These are phyloP conservation scores for Penicillium sp. DNA, from an alignment of 2,329 filamentous ascomycete species.

Conservation along the genomic window DNA sequence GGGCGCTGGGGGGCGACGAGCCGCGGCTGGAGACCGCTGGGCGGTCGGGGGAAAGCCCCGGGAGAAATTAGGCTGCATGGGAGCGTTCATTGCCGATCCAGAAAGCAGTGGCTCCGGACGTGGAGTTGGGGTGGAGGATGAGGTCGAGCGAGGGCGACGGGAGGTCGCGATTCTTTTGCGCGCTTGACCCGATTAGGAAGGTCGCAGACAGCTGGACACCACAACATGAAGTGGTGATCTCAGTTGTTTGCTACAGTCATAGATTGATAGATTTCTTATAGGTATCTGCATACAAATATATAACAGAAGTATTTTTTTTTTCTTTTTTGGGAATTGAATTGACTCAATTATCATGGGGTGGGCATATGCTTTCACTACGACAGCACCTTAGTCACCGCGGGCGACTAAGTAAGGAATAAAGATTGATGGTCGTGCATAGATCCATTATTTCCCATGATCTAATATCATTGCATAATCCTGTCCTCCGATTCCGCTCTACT, in stretches of 20 bases:
- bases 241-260: too few species aligned
- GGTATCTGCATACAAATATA: too few species aligned
- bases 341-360: too few species aligned
- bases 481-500: slow-evolving; percentile 57
- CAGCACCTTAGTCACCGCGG: not conserved
- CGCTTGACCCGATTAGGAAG: slow-evolving; percentile 42
- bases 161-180: slow-evolving; percentile 42
- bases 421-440: slow-evolving; percentile 15
- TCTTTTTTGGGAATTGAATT: too few species aligned
- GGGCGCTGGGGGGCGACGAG: slow-evolving; percentile 45
- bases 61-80: slow-evolving; percentile 48
- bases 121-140: slow-evolving; percentile 24
- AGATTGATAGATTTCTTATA: too few species aligned
- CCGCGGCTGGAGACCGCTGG: slow-evolving; percentile 48
- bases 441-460: slow-evolving; percentile 25
- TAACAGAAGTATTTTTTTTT: too few species aligned
- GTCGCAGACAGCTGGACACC: slow-evolving; percentile 15
- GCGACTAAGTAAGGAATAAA: too few species aligned
- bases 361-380: too few species aligned
- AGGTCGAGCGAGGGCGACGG: slow-evolving; percentile 23
- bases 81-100: slow-evolving; percentile 40
- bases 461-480: slow-evolving; percentile 31
- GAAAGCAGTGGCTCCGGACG: slow-evolving; percentile 16
- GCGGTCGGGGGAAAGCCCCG: slow-evolving; percentile 45
- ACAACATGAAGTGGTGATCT: too few species aligned